Evolutionary conservation across 345 rosid species (phyloP).

Genomic region (Lepidium sativum): DNA sequence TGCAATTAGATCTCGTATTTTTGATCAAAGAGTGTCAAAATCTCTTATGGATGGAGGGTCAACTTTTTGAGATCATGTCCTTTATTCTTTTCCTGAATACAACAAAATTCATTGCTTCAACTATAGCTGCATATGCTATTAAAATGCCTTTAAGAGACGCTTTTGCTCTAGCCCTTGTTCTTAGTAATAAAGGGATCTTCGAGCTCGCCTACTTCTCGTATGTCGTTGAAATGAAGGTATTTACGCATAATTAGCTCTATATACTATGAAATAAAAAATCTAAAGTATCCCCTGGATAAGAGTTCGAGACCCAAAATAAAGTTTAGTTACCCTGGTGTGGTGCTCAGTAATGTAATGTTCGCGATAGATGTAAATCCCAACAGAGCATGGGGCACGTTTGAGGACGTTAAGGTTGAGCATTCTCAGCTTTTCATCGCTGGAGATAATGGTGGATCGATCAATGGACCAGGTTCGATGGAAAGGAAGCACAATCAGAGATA

Average conservation of each 20-base stretch:
- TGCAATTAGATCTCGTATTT: conserved; percentile 8
- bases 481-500: conserved; percentile 43
- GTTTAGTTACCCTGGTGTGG: conserved; percentile 19
- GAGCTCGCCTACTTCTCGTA: conserved; percentile 30
- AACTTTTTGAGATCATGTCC: conserved; percentile 12
- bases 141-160: conserved; percentile 44
- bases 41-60: conserved; percentile 10
- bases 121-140: conserved; percentile 21
- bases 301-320: too few relatives aligned
- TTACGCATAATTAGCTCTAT: too few relatives aligned
- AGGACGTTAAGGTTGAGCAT: conserved; percentile 36
- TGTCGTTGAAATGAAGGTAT: conserved; percentile 22
- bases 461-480: conserved; percentile 47
- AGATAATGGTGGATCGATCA: conserved; percentile 26
- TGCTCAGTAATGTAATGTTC: not conserved
- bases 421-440: conserved; percentile 26
- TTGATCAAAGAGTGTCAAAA: conserved; percentile 3
- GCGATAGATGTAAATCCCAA: conserved; percentile 39
- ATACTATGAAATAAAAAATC: too few relatives aligned
- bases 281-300: too few relatives aligned
- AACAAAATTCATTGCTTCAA: conserved; percentile 22
- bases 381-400: conserved; percentile 49
- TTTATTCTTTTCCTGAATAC: conserved; percentile 3
- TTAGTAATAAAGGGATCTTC: conserved; percentile 32
- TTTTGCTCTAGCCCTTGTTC: conserved; percentile 34